Base-by-base conservation (phyloP, 2,329 filamentous ascomycete species). In the Alternaria burnsii region DNA sequence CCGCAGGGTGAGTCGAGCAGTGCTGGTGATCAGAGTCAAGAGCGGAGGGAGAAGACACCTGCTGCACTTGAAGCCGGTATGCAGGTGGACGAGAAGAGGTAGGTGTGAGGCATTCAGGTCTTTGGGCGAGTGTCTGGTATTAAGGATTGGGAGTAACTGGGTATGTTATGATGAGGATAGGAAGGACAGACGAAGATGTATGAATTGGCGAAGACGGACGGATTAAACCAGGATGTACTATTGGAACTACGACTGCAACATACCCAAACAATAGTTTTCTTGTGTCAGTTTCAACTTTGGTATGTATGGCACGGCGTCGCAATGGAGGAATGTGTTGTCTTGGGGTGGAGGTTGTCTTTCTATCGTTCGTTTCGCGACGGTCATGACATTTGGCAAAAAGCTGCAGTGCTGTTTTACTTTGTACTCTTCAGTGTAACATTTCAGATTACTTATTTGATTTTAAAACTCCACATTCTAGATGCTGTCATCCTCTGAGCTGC, bases 31-130 rank as follows among this genome's bases (percentile, higher is more conserved):
- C 28, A 28, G 20, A 22, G 43, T 53, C 43, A n/a, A 41, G 48
- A 22, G 41, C 18, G 32, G 48, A 34, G 40, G 34, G 67, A 71
- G 51, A 70, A 71, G 59, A 66, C 64, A 8, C 63, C 59, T 5
- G 40, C 69, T 14, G 52, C 60, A 14, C 40, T 63, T 34, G 60
- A 62, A 30, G 57, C 52, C 5, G 60, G 55, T 1, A 28, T 52
- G 22, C 38, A 28, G 10, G 42, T 43, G 22, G 30, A 10, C 40
- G 50, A 54, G 57, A 61, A 66, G 61, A 57, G 63, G 40, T 65
- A 61, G 41, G n/a, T 28, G 12, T 16, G 16, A 5, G 5, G 12
- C 6, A 7, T 18, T 38, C 8, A 8, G 11, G 20, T 4, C 12
- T 30, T 11, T 30, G 28, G 32, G 32, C 5, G 12, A 10, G 10